Evolutionary conservation across 352 stramenopile genomes (phyloP).

Genomic region (Phytophthora pistaciae): DNA sequence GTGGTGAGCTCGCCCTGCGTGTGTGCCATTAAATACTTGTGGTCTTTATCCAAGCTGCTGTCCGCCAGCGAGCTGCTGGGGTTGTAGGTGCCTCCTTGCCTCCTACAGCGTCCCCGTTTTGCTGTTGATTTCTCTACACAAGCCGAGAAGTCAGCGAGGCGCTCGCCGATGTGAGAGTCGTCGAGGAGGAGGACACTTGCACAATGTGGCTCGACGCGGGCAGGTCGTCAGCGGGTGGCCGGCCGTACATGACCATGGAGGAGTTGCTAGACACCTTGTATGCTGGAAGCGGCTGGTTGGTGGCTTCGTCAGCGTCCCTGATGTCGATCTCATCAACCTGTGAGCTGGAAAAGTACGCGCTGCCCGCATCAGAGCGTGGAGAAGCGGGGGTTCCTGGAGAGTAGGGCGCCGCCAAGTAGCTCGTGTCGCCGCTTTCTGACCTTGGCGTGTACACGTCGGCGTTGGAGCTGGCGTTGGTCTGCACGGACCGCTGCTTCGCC

Average conservation of each 20-base stretch:
- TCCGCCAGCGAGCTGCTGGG: slow-evolving; percentile 11
- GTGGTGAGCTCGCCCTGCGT: slow-evolving; percentile 24
- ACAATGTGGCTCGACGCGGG: slow-evolving; percentile 47
- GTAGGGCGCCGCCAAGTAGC: slow-evolving; percentile 62
- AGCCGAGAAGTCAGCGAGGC: slow-evolving; percentile 19
- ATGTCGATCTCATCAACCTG: slow-evolving; percentile 51
- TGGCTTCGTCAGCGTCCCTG: slow-evolving; percentile 22
- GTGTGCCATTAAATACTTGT: slow-evolving; percentile 54
- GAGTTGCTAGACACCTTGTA: slow-evolving; percentile 50
- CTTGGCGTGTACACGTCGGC: slow-evolving; percentile 42
- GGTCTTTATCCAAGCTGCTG: slow-evolving; percentile 44
- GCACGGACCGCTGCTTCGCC: slow-evolving; percentile 32
- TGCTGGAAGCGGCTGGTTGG: slow-evolving; percentile 48
- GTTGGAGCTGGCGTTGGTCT: slow-evolving; percentile 18
- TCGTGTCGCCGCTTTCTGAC: slow-evolving; percentile 48
- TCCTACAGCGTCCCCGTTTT: slow-evolving; percentile 7
- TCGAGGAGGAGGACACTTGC: slow-evolving; percentile 49
- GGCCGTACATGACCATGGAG: slow-evolving; percentile 79
- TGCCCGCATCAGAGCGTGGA: slow-evolving; percentile 64
- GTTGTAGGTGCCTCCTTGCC: neutral
- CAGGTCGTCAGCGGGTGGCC: slow-evolving; percentile 29
- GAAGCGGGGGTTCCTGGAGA: slow-evolving; percentile 46
- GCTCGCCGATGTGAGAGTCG: slow-evolving; percentile 16
- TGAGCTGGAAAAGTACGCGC: slow-evolving; percentile 65
- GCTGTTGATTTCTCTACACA: slow-evolving; percentile 17